Evolutionary conservation across 208 protist species (phyloP), one percentile per base, ranked within the genome.

Genomic region (Crithidia fasciculata): DNA sequence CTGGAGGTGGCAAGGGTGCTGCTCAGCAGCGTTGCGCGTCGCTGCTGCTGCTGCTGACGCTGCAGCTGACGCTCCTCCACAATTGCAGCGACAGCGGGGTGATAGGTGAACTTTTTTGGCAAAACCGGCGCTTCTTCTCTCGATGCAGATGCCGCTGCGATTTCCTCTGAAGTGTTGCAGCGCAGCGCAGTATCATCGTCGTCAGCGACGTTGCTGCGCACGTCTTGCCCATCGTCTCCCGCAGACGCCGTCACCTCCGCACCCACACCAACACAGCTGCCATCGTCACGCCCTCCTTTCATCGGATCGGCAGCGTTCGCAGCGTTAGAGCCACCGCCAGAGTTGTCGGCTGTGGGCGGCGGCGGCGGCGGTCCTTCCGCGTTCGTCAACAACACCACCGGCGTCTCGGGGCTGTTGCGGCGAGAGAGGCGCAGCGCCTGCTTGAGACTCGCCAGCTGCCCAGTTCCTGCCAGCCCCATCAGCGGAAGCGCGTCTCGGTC

Each of bases 1-100:
- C 5, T 18, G 37, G 18, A 37, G 4, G 18, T 13, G 1, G 65
- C 2, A n/a, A 12, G 36, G 56, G 8, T 6, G 40, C n/a, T 52
- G 18, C 44, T 53, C n/a, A 36, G 28, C 50, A 28, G 28, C 28
- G 28, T 28, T 28, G 28, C 28, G 28, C 28, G 28, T 28, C 28
- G 28, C 28, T 28, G 28, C 28, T 28, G 28, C 28, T 28, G 28
- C 28, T 28, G 28, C 28, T 28, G 45, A 49, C 45, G 39, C 19
- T 43, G 40, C 15, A 9, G 65, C 19, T 50, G 65, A 15, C 68
- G 68, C 16, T 53, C 58, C 0, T 9, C 12, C 7, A 78, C 39
- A 5, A 78, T 60, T 2, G 67, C 62, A 2, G 64, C 68, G 5
- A 74, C 74, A 4, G 56, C 74, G 55, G 67, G 53, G 43, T 74